phyloP scores from a whole-genome alignment of 257 asterid genomes.

The Ajuga chamaepitys region DNA sequence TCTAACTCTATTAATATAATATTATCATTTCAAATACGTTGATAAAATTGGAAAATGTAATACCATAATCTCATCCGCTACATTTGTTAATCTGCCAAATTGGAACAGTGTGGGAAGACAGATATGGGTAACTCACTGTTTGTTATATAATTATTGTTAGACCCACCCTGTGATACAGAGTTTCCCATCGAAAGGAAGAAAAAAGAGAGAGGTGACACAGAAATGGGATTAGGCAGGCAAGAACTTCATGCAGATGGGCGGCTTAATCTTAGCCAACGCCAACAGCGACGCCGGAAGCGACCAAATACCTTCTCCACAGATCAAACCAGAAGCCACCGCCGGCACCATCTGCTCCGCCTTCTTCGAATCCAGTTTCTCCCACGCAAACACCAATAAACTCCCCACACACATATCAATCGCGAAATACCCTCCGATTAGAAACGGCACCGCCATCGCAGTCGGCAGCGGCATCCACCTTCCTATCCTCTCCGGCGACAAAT shows the following conservation, averaged over 20 bases:
- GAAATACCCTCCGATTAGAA: constrained; percentile 61
- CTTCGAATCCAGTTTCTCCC: constrained; percentile 40
- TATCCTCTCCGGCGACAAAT: constrained; percentile 37
- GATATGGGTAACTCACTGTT: no score
- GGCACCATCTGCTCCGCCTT: constrained; percentile 67
- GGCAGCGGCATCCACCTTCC: constrained; percentile 85
- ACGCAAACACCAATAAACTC: constrained; percentile 48
- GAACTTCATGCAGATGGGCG: constrained; percentile 85
- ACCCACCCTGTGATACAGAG: no score
- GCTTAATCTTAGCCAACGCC: constrained; percentile 58
- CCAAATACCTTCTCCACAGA: constrained; percentile 92
- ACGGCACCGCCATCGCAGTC: constrained; percentile 84
- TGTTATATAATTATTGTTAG: no score
- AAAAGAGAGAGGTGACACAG: no score
- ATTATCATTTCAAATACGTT: no score
- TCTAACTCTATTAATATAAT: no score
- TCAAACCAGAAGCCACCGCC: constrained; percentile 78
- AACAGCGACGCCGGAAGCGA: constrained; percentile 67
- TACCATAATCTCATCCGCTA: no score
- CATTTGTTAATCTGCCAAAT: no score
- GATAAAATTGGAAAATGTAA: no score
- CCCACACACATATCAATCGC: constrained; percentile 92
- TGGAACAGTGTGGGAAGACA: no score
- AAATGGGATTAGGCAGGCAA: constrained; percentile 23
- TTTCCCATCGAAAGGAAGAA: no score